Percentiles rank a stretch among this genome's conserved stretches.
Evolutionary conservation across 2,329 filamentous ascomycete genomes (phyloP).

Genomic region (Periconia digitata): DNA sequence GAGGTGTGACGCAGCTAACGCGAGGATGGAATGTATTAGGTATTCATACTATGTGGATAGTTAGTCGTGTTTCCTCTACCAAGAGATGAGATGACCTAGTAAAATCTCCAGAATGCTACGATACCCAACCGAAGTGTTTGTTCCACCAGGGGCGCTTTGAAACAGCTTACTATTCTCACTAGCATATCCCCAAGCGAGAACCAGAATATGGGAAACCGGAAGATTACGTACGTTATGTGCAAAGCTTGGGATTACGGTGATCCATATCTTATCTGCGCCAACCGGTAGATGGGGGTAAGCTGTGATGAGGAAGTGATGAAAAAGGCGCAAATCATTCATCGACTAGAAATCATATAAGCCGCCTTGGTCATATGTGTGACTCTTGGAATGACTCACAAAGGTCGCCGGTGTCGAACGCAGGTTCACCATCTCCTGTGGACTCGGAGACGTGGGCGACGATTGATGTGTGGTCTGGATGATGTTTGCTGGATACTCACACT

Average conservation of each 20-base stretch:
- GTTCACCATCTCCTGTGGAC: slow-evolving; percentile 29
- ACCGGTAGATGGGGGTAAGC: slow-evolving; percentile 67
- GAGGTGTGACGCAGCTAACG: slow-evolving; percentile 68
- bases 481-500: slow-evolving; percentile 63
- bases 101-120: too few relatives aligned
- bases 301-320: slow-evolving; percentile 65
- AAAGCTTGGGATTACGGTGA: slow-evolving; percentile 66
- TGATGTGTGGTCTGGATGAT: slow-evolving; percentile 35
- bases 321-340: slow-evolving; percentile 66
- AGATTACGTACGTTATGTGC: slow-evolving; percentile 60
- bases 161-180: neutral
- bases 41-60: slow-evolving; percentile 57
- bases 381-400: slow-evolving; percentile 30
- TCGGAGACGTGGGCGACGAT: slow-evolving; percentile 17
- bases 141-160: neutral
- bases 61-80: slow-evolving; percentile 10
- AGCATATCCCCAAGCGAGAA: too few relatives aligned
- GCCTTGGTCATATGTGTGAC: too few relatives aligned
- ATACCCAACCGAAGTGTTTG: too few relatives aligned
- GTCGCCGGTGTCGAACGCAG: slow-evolving; percentile 34
- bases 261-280: slow-evolving; percentile 67
- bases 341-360: too few relatives aligned
- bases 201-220: neutral
- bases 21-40: slow-evolving; percentile 71
- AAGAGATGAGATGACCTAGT: neutral